Base-by-base conservation (phyloP, 1,284 basidiomycete species). In the Tilletia walkeri region DNA sequence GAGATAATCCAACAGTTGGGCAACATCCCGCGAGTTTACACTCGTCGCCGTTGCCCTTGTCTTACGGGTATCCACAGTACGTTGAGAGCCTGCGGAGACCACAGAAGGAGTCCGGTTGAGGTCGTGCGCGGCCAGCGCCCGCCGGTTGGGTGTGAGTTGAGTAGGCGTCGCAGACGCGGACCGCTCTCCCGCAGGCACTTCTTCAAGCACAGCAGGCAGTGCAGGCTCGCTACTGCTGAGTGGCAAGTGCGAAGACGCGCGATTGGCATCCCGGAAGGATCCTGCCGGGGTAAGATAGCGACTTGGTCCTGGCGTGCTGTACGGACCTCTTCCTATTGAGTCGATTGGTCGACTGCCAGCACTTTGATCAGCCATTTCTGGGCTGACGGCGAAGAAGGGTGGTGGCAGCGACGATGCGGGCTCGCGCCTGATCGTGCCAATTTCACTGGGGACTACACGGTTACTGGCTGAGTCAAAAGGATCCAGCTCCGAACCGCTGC, bases 401-500 rank as follows among this genome's bases (percentile, higher is more conserved):
- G 69, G 72, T 70, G n/a, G 48, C 69, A 47, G 69, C 70, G 50
- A 69, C 41, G 41, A 45, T 14, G 14, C 41, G 18, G 66, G 45
- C n/a, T 67, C 47, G 4, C 34, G 48, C 36, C 66, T 48, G 70
- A 77, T 72, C 36, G 74, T 77, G 0, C 75, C 75, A 36, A 65
- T 69, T 34, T 78, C 74, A 69, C 76, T 78, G 6, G 77, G 69
- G 18, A 76, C 72, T 20, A 77, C 77, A 20, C 78, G 67, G 53
- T 80, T 77, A 9, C 75, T 76, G 6, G 78, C 78, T 59, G 77
- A 78, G 49, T 80, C 78, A 65, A 73, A 75, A 16, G 78, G 78
- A 12, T 69, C 45, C 34, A 80, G 67, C 12, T 78, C 76, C 18
- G 70, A 68, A 45, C 72, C 77, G 65, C 56, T 61, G 69, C 72